These are phyloP conservation scores for Magnolia sinica DNA, from an alignment of 164 flowering plant genomes.

Conservation along the genomic window DNA sequence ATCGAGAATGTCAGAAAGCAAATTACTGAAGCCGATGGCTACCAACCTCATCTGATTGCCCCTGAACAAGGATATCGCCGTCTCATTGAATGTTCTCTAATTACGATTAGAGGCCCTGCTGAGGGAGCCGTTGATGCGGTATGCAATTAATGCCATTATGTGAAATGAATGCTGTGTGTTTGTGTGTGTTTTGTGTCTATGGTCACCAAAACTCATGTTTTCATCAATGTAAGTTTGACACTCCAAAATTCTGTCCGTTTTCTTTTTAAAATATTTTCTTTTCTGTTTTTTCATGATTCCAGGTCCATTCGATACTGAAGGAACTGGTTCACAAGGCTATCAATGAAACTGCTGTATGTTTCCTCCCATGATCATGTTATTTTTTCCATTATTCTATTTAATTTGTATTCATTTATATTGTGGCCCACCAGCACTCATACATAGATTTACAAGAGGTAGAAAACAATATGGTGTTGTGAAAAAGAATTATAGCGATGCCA, in stretches of 20 bases:
- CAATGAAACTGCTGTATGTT: conserved; percentile 62
- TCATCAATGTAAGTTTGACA: no score
- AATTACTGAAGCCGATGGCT: conserved; percentile 86
- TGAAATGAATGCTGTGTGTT: not conserved
- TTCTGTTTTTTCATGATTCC: conserved; percentile 12
- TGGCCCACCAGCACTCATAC: no score
- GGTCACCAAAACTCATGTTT: no score
- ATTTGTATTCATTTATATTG: no score
- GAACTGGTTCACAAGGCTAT: conserved; percentile 77
- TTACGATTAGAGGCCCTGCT: conserved; percentile 85
- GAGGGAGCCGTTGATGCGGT: conserved; percentile 95
- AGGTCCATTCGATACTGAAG: conserved; percentile 77
- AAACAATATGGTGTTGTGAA: no score
- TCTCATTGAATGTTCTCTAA: conserved; percentile 77
- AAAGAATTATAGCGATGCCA: no score
- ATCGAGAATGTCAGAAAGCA: conserved; percentile 76
- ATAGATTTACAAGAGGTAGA: no score
- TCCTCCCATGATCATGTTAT: not conserved
- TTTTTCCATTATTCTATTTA: not conserved
- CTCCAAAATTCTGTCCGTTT: not conserved
- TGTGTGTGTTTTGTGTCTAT: not conserved
- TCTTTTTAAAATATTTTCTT: not conserved
- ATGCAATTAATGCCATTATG: conserved; percentile 15
- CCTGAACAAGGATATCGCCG: conserved; percentile 94
- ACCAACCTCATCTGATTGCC: conserved; percentile 81